Evolutionary conservation across 2,329 filamentous ascomycete species (phyloP).

Genomic region (Talaromyces amestolkiae): DNA sequence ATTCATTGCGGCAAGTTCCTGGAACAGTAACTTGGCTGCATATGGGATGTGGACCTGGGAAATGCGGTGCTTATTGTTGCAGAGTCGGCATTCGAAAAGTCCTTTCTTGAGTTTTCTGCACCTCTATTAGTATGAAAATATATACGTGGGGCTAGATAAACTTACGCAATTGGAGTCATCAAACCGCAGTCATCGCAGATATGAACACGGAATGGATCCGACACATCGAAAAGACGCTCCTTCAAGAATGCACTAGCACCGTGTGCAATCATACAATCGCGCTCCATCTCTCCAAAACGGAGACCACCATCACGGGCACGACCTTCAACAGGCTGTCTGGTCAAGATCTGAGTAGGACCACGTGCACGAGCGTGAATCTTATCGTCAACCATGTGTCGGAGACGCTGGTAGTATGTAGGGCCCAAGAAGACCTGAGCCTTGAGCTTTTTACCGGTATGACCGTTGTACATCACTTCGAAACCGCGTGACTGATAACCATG

Average conservation of each 20-base stretch:
- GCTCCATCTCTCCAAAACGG: constrained; percentile 99
- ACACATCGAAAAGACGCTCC: constrained; percentile 94
- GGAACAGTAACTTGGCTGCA: constrained; percentile 95
- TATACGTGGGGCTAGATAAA: constrained; percentile 32
- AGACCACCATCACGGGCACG: constrained; percentile 96
- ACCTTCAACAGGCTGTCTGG: constrained; percentile 95
- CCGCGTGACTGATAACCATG: constrained; percentile 96
- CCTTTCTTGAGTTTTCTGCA: constrained; percentile 86
- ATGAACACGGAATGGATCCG: constrained; percentile 95
- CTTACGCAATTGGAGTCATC: constrained; percentile 98
- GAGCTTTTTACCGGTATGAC: constrained; percentile 91
- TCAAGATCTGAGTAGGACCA: constrained; percentile 95
- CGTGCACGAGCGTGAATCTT: constrained; percentile 99
- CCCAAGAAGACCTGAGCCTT: constrained; percentile 94
- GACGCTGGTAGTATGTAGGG: constrained; percentile 96
- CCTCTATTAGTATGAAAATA: constrained; percentile 25
- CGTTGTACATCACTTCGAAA: constrained; percentile 98
- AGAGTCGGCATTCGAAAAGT: constrained; percentile 93
- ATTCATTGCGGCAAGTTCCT: constrained; percentile 97
- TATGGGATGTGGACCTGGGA: constrained; percentile 98
- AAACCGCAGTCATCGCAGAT: constrained; percentile 98
- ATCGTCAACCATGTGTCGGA: constrained; percentile 99
- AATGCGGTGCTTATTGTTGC: constrained; percentile 99
- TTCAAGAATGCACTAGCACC: constrained; percentile 96
- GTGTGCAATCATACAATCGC: constrained; percentile 99